Base-by-base conservation (phyloP, 257 asterid species). In the Solanum ossicruentum region DNA sequence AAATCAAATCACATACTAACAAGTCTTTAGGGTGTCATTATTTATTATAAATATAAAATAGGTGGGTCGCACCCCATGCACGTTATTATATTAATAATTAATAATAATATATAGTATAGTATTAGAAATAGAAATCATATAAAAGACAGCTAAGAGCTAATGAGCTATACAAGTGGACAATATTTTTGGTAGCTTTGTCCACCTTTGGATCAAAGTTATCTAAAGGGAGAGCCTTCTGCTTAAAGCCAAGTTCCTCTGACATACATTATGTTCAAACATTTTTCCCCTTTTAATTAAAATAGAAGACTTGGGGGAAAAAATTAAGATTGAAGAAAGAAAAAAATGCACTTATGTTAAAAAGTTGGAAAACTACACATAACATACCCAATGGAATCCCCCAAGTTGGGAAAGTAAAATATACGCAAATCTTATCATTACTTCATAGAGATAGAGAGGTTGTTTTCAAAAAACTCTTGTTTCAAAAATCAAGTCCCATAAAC, bases 11-110 rank as follows among this genome's bases (percentile, higher is more conserved):
- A 54, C 45, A 8, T 78, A 16, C 70, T 12, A 23, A 65, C 43
- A 65, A 55, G 69, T 80, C 18, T 55, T 28, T 21, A 28, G 18
- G n/a, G 12, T 28, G 15, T 28, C 7, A 80, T 18, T 60, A 80
- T 56, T 43, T 7, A 54, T 54, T 12, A 51, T 36, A 36, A 36
- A 36, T 36, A 36, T 39, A 45, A 21, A 51, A 41, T 6, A 26
- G 41, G 73, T 81, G 57, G 84, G 84, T 81, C 57, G 72, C 73
- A 81, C 57, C 73, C 57, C 84, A 81, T 81, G 84, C 84, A 81
- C 73, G 73, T 81, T 57, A 56, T 4, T 32, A 28, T 28, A 28
- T 28, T 28, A 28, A 28, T 28, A 32, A 81, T 28, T 4, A 63
- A n/a, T 39, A 41, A 8, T 58, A 39, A 1, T n/a, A 45, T 17